Percentiles rank a stretch among this genome's conserved stretches.
These are phyloP conservation scores for Kandelia obovata DNA, from an alignment of 345 rosid genomes.

Conservation along the genomic window DNA sequence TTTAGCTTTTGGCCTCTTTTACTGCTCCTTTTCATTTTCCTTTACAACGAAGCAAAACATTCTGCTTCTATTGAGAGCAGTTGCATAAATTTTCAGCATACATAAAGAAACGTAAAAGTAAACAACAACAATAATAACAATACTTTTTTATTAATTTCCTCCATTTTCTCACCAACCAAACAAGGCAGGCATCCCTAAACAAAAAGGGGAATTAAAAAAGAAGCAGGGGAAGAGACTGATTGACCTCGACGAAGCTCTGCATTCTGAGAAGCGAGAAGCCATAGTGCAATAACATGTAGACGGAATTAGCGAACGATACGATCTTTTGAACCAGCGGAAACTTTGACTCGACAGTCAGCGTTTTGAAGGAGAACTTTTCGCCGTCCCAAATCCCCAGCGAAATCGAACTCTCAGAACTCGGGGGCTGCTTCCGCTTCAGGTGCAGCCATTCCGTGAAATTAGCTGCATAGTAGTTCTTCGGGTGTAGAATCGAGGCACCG, in stretches of 20 bases:
- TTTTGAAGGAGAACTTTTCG: constrained; percentile 56
- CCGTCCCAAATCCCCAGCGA: constrained; percentile 86
- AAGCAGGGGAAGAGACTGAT: not conserved
- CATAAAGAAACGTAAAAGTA: not conserved
- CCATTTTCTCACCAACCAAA: not conserved
- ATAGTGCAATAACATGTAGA: constrained; percentile 56
- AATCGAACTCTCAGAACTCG: constrained; percentile 40
- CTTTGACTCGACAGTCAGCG: constrained; percentile 34
- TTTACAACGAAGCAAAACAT: too few species aligned
- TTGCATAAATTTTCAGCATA: not conserved
- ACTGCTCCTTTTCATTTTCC: too few species aligned
- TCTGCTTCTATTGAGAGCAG: too few species aligned
- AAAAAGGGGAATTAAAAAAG: not conserved
- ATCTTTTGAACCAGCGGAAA: constrained; percentile 50
- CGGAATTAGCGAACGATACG: constrained; percentile 51
- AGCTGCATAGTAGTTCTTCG: constrained; percentile 70
- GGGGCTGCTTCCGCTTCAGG: constrained; percentile 42
- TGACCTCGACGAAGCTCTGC: constrained; percentile 64
- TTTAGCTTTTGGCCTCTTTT: too few species aligned
- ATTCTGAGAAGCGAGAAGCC: constrained; percentile 77
- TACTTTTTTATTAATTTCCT: too few species aligned
- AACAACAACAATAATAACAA: not conserved
- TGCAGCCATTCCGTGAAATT: constrained; percentile 52
- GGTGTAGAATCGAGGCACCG: constrained; percentile 88
- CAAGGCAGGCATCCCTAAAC: too few species aligned